These are phyloP conservation scores for Coemansia sp. DNA, from an alignment of 192 early-diverging fungal genomes.

Conservation along the genomic window DNA sequence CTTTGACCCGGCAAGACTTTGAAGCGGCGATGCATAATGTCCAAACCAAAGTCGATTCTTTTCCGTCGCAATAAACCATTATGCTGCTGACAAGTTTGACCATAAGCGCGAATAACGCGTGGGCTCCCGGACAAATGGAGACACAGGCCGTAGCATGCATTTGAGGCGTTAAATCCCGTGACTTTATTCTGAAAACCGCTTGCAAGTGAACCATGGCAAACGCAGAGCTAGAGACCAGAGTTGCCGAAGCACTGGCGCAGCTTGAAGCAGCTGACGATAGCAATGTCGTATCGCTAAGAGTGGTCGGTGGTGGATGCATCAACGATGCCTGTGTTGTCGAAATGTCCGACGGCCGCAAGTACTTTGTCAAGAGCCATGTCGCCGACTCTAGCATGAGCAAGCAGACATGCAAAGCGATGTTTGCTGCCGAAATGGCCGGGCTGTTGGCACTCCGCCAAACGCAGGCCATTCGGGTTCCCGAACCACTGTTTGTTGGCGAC, in stretches of 20 bases:
- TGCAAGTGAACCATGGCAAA: constrained; percentile 3
- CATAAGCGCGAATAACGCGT: too few relatives aligned
- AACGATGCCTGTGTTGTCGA: constrained; percentile 4
- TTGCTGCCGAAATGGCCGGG: constrained; percentile 14
- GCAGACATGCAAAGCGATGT: constrained; percentile 7
- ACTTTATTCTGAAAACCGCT: too few relatives aligned
- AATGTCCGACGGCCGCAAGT: constrained; percentile 1
- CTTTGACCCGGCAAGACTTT: constrained; percentile 10
- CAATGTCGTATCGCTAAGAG: neutral
- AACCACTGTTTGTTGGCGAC: constrained; percentile 8
- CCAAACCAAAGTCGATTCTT: neutral
- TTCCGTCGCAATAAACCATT: too few relatives aligned
- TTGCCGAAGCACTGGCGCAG: neutral
- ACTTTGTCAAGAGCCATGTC: constrained; percentile 23
- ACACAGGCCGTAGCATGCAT: too few relatives aligned
- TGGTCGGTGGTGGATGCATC: constrained; percentile 8
- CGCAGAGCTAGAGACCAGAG: neutral
- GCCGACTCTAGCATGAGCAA: neutral
- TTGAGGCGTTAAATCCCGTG: too few relatives aligned
- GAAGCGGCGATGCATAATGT: constrained; percentile 5
- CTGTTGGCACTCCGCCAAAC: constrained; percentile 18
- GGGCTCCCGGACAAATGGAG: too few relatives aligned
- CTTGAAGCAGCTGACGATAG: neutral
- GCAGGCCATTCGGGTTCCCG: constrained; percentile 16
- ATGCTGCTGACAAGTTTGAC: too few relatives aligned